phyloP scores from a whole-genome alignment of 2,329 filamentous ascomycete species.

The Ascochyta pisi region DNA sequence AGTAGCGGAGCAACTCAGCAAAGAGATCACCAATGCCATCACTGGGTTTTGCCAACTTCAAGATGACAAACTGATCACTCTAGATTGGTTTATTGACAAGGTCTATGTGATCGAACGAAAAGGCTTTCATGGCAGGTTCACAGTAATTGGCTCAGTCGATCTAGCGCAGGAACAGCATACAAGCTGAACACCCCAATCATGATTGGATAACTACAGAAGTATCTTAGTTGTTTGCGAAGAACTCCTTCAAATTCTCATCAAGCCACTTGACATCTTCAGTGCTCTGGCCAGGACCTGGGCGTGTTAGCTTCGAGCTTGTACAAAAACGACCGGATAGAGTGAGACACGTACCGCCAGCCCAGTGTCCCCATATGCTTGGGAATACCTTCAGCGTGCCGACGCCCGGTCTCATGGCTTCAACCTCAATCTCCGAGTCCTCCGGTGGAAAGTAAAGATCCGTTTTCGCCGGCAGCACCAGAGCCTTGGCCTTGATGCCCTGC shows the following conservation, averaged over 20 bases:
- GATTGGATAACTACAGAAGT: not conserved
- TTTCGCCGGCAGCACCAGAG: slow-evolving; percentile 72
- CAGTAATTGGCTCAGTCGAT: slow-evolving; percentile 27
- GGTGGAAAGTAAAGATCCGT: slow-evolving; percentile 85
- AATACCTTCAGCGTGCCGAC: slow-evolving; percentile 62
- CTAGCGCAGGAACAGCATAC: slow-evolving; percentile 12
- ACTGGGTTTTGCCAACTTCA: slow-evolving; percentile 1
- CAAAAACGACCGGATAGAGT: not conserved
- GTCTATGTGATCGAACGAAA: slow-evolving; percentile 38
- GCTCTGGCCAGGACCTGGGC: slow-evolving; percentile 70
- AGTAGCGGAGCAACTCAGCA: slow-evolving; percentile 20
- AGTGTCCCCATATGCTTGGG: slow-evolving; percentile 70
- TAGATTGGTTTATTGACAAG: slow-evolving; percentile 37
- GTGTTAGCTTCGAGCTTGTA: slow-evolving; percentile 14
- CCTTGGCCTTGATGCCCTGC: slow-evolving; percentile 73
- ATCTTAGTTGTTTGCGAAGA: slow-evolving; percentile 53
- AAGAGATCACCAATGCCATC: slow-evolving; percentile 25
- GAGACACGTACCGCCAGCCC: slow-evolving; percentile 56
- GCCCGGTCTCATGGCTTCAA: slow-evolving; percentile 66
- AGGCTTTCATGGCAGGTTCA: slow-evolving; percentile 34
- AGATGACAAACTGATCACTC: slow-evolving; percentile 1
- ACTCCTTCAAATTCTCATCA: slow-evolving; percentile 64
- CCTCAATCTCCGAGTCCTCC: slow-evolving; percentile 78
- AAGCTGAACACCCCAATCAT: not conserved
- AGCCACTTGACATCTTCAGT: slow-evolving; percentile 76